Conservation (phyloP, 495 filamentous ascomycete species). For the Trichoderma erinaceum region DNA sequence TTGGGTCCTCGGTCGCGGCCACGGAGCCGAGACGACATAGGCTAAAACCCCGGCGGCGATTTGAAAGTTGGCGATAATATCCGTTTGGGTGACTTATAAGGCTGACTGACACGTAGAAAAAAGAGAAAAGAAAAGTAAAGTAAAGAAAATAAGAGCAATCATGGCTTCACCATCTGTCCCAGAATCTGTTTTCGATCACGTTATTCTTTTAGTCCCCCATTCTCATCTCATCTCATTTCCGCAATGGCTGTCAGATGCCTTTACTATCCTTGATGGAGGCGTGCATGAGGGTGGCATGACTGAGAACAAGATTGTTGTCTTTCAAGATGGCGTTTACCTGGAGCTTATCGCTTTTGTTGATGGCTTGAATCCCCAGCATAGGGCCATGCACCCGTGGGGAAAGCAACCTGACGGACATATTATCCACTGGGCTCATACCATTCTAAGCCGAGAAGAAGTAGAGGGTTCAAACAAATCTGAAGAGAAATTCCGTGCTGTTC, state of each 20-base stretch:
- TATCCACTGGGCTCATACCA: conserved; percentile 51
- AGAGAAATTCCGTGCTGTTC: conserved; percentile 23
- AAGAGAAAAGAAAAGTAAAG: neutral
- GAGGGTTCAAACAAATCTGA: conserved; percentile 18
- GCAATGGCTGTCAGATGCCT: conserved; percentile 41
- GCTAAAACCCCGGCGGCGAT: neutral
- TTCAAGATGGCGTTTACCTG: conserved; percentile 52
- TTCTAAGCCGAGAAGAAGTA: conserved; percentile 16
- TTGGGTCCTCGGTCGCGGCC: neutral
- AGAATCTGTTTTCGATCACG: conserved; percentile 42
- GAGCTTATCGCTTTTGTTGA: conserved; percentile 55
- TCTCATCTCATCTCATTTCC: conserved; percentile 34
- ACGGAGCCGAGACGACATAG: neutral
- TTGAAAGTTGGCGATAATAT: neutral
- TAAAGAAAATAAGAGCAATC: neutral
- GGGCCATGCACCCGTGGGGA: conserved; percentile 47
- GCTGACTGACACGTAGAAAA: neutral
- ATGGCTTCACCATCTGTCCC: neutral
- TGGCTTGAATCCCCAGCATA: conserved; percentile 31
- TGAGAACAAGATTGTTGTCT: conserved; percentile 51
- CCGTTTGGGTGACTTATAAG: neutral
- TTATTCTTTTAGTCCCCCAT: conserved; percentile 50
- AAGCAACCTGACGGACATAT: conserved; percentile 35
- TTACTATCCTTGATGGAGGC: conserved; percentile 51
- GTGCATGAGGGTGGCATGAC: conserved; percentile 45